Evolutionary conservation across 140 eudicot species (phyloP).

Genomic region (Cichorium intybus): DNA sequence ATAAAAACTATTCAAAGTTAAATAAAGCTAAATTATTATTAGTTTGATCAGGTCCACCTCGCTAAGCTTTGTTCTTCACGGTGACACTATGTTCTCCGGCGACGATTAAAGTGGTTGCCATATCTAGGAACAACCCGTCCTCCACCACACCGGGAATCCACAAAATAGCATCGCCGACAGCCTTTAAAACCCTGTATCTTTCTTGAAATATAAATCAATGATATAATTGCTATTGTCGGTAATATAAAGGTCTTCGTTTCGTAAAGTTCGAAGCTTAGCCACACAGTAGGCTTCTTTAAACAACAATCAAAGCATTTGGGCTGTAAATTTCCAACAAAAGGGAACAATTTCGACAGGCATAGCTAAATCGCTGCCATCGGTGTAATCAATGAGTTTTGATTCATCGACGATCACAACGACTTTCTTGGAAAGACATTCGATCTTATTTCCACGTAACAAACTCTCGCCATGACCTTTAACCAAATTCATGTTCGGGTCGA

Average conservation of each 20-base stretch:
- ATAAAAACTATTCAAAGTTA: neutral
- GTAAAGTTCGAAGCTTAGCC: slow-evolving; percentile 55
- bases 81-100: slow-evolving; percentile 77
- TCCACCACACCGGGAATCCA: slow-evolving; percentile 91
- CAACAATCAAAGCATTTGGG: slow-evolving; percentile 42
- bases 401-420: slow-evolving; percentile 80
- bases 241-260: slow-evolving; percentile 48
- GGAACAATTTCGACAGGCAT: slow-evolving; percentile 93
- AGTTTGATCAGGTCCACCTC: neutral
- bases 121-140: slow-evolving; percentile 81
- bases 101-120: slow-evolving; percentile 79
- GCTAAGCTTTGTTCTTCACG: slow-evolving; percentile 47
- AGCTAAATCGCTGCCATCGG: slow-evolving; percentile 86
- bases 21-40: neutral
- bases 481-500: slow-evolving; percentile 76
- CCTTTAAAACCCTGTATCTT: slow-evolving; percentile 71
- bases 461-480: slow-evolving; percentile 96
- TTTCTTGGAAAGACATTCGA: slow-evolving; percentile 63
- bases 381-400: slow-evolving; percentile 56
- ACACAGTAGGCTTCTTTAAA: slow-evolving; percentile 66
- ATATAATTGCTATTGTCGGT: slow-evolving; percentile 84
- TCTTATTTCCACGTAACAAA: slow-evolving; percentile 84
- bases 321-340: slow-evolving; percentile 79
- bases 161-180: slow-evolving; percentile 72
- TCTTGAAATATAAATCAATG: slow-evolving; percentile 77